phyloP scores from a whole-genome alignment of 495 filamentous ascomycete genomes.

The Neurospora sp. region DNA sequence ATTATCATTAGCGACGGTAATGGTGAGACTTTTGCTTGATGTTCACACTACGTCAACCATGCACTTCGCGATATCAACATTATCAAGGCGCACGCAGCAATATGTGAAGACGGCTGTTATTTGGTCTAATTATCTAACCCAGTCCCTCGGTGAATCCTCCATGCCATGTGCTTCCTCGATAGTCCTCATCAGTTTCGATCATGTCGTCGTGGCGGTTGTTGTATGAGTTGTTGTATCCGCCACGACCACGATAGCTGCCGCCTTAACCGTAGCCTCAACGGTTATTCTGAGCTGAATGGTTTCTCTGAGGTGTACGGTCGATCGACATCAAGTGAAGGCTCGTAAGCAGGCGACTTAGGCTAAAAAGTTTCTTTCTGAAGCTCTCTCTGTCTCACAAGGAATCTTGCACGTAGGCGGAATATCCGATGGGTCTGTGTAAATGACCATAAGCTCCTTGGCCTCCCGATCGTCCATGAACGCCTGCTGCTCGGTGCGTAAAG shows the following conservation, averaged over 20 bases:
- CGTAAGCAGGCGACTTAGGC: constrained; percentile 57
- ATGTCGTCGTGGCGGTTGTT: not conserved
- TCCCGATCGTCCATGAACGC: constrained; percentile 62
- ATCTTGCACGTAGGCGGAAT: constrained; percentile 49
- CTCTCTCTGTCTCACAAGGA: too few relatives aligned
- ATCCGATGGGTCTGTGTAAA: constrained; percentile 63
- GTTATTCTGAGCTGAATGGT: too few relatives aligned
- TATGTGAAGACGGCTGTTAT: not conserved
- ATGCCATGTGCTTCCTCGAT: not conserved
- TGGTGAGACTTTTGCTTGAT: not conserved
- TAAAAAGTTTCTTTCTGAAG: too few relatives aligned
- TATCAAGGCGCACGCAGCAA: not conserved
- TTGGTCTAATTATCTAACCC: not conserved
- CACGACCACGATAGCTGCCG: not conserved
- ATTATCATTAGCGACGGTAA: not conserved
- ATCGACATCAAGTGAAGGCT: constrained; percentile 1
- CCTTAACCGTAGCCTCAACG: too few relatives aligned
- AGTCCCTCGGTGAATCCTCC: not conserved
- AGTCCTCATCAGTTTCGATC: not conserved
- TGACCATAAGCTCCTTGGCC: constrained; percentile 68
- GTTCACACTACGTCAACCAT: not conserved
- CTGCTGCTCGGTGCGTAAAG: constrained; percentile 54
- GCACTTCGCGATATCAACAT: not conserved
- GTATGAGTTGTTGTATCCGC: not conserved
- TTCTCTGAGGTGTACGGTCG: not conserved